Percentiles rank a stretch among this genome's conserved stretches.
Conservation (phyloP, 306 rosid genomes). For the Calophaca sinica region DNA sequence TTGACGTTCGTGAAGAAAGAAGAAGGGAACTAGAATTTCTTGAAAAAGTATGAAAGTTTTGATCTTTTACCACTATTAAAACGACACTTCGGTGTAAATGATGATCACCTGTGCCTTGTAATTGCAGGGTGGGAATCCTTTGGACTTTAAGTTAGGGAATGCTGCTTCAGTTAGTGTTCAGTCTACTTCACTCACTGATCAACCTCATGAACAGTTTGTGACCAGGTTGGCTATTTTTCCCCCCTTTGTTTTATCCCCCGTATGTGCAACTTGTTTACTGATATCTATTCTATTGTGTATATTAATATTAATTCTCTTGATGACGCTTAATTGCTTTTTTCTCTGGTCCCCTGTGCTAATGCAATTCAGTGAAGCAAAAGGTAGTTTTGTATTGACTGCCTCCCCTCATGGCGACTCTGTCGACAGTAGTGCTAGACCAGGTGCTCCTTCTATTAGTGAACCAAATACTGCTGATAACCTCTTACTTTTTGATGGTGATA, state of each 20-base stretch:
- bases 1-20: constrained; percentile 91
- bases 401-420: constrained; percentile 98
- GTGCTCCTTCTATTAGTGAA: constrained; percentile 78
- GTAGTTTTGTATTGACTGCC: constrained; percentile 95
- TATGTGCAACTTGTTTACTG: constrained; percentile 38
- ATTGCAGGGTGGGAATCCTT: constrained; percentile 96
- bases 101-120: constrained; percentile 42
- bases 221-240: constrained; percentile 66
- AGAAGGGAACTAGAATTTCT: constrained; percentile 96
- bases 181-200: constrained; percentile 95
- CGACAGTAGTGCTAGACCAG: constrained; percentile 96
- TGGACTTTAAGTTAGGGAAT: constrained; percentile 88
- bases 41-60: constrained; percentile 78
- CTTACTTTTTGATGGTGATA: constrained; percentile 80
- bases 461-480: constrained; percentile 98
- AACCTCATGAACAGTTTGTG: constrained; percentile 87
- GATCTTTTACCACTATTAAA: constrained; percentile 35
- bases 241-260: not conserved
- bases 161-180: constrained; percentile 95
- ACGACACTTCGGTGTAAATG: constrained; percentile 30
- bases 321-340: constrained; percentile 26
- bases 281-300: constrained; percentile 34
- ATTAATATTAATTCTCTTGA: not conserved
- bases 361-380: constrained; percentile 89
- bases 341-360: constrained; percentile 34